phyloP scores from a whole-genome alignment of 2,329 filamentous ascomycete genomes.

The Aspergillus quadrilineatus region DNA sequence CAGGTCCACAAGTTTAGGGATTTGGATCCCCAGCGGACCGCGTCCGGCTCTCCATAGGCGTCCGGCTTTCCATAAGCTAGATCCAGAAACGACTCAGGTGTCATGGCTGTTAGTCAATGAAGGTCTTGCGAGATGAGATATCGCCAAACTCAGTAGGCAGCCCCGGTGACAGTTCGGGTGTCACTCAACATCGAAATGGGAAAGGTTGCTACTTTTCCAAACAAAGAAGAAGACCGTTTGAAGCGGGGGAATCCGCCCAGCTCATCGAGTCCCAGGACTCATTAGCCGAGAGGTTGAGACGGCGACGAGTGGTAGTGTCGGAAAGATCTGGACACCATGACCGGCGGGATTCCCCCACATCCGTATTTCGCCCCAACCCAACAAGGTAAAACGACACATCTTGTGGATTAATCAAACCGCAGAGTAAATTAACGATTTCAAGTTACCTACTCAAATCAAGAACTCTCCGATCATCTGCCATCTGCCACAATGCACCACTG shows the following conservation, averaged over 20 bases:
- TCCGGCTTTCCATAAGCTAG: background rate
- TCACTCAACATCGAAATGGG: background rate
- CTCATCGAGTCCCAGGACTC: background rate
- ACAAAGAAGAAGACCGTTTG: background rate
- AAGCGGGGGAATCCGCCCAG: background rate
- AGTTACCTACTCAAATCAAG: background rate
- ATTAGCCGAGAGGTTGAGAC: background rate
- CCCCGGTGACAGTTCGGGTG: background rate
- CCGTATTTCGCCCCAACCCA: background rate
- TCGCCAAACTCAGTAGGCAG: background rate
- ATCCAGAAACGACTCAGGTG: background rate
- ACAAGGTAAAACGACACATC: background rate
- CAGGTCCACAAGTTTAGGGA: conserved; percentile 22
- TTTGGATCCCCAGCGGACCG: background rate
- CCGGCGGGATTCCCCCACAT: conserved; percentile 17
- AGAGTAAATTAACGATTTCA: background rate
- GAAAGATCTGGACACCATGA: background rate
- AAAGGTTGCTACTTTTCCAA: background rate
- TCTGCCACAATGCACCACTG: conserved; percentile 1
- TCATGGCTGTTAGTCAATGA: background rate
- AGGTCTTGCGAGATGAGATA: background rate
- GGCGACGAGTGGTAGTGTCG: background rate
- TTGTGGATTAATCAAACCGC: background rate
- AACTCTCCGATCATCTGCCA: conserved; percentile 6
- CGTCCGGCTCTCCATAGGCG: background rate